Base-by-base conservation (phyloP, 768 basidiomycete genomes). In the Suillus alpinus region DNA sequence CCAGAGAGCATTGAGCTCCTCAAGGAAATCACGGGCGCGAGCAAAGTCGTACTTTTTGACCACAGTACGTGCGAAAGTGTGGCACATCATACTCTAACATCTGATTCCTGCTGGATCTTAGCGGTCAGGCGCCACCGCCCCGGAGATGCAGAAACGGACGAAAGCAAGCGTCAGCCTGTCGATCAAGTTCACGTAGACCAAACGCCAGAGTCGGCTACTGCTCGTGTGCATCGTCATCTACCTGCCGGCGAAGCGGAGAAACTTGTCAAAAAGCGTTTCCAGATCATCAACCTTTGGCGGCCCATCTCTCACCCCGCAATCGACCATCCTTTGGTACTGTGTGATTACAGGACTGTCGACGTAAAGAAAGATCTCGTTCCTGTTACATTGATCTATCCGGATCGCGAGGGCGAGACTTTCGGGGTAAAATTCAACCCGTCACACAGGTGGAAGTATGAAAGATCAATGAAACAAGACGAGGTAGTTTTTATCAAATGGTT, bases 241-340 rank as follows among this genome's bases (percentile, higher is more conserved):
- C 82, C 83, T 16, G 68, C 77, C 0, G 68, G 67, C 0, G 83
- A 86, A 4, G 83, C 68, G 0, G 70, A 76, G 3, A 72, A 71
- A 16, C 75, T 84, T 36, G 69, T 84, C 16, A 69, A 76, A 60
- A 74, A 76, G 20, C 79, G 83, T 0, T 84, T 82, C 74, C 83
- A 85, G 59, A 83, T 86, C 36, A 80, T 86, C 60, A 86, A 86
- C 64, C 75, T 86, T 31, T 86, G 85, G 85, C 74, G 85, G 3
- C 84, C 85, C 6, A 84, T 86, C 52, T 67, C 65, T 1, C 69
- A 81, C 61, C 68, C 79, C 0, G 84, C 82, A 0, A 52, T 74
- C 7, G 84, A 86, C 62, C 80, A 76, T 75, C 85, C 85, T 0
- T 72, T 86, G 4, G 78, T 77, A 0, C 65, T 85, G 8, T 83